Conservation (phyloP, 2,329 filamentous ascomycete species). For the Penicillium sp. region DNA sequence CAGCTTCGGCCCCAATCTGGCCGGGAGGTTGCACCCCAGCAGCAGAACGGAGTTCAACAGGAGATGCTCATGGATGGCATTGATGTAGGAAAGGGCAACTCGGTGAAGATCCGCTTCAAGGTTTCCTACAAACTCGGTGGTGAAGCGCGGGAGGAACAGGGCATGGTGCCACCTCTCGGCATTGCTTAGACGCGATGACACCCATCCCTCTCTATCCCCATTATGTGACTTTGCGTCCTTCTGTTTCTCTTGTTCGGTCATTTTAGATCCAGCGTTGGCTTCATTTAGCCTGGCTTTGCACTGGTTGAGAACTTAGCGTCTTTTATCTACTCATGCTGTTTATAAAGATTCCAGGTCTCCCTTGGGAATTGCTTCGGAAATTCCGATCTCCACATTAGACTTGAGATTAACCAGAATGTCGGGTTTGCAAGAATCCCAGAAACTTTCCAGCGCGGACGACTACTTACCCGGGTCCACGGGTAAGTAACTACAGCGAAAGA, state of each 20-base stretch:
- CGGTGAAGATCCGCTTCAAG: constrained; percentile 89
- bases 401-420: too few relatives aligned
- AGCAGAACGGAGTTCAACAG: constrained; percentile 79
- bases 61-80: constrained; percentile 76
- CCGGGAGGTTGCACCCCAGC: constrained; percentile 69
- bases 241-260: neutral
- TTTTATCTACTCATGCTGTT: constrained; percentile 8
- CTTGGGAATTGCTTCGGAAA: neutral
- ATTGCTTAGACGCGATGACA: constrained; percentile 56
- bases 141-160: constrained; percentile 71
- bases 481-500: too few relatives aligned
- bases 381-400: too few relatives aligned
- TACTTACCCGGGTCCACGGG: too few relatives aligned
- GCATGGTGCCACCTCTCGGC: constrained; percentile 77
- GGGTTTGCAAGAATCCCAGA: too few relatives aligned
- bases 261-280: neutral
- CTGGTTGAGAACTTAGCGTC: constrained; percentile 12
- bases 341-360: constrained; percentile 5
- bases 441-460: too few relatives aligned
- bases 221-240: neutral
- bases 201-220: neutral
- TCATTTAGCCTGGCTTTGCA: constrained; percentile 3
- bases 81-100: constrained; percentile 69
- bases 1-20: constrained; percentile 84
- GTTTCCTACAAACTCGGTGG: constrained; percentile 73